Conservation (phyloP, 768 basidiomycete species). For the Paxillus ammoniavirescens region DNA sequence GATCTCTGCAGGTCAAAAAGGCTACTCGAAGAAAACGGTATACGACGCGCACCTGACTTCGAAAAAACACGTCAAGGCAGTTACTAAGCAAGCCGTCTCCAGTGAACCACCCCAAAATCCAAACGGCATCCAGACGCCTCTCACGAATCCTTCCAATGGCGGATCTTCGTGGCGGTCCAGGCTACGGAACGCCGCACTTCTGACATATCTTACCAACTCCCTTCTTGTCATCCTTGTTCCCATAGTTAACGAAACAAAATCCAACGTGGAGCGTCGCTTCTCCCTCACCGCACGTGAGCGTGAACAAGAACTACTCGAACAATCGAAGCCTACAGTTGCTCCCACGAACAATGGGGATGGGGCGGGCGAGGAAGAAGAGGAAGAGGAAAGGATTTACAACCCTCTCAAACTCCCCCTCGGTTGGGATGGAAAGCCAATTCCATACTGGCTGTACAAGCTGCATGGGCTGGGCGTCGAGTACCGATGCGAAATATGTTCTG, state of each 20-base stretch:
- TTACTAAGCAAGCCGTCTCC: conserved; percentile 64
- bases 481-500: conserved; percentile 95
- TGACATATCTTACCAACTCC: conserved; percentile 66
- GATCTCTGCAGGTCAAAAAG: conserved; percentile 73
- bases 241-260: conserved; percentile 84
- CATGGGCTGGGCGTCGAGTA: conserved; percentile 99
- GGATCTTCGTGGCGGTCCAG: conserved; percentile 41
- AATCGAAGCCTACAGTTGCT: conserved; percentile 48
- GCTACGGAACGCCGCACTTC: conserved; percentile 62
- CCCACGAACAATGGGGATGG: conserved; percentile 43
- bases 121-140: conserved; percentile 26
- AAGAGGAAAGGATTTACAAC: conserved; percentile 96
- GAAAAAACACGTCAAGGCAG: conserved; percentile 93
- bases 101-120: conserved; percentile 34
- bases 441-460: conserved; percentile 97
- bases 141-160: conserved; percentile 34
- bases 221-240: conserved; percentile 64
- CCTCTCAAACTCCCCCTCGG: conserved; percentile 95
- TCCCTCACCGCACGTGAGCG: conserved; percentile 97
- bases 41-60: conserved; percentile 95
- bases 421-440: conserved; percentile 99
- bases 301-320: conserved; percentile 88
- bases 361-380: conserved; percentile 81
- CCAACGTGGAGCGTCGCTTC: conserved; percentile 94
- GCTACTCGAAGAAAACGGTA: conserved; percentile 95